Evolutionary conservation across 495 filamentous ascomycete genomes (phyloP).

Genomic region (Astrothelium subdiscretum): DNA sequence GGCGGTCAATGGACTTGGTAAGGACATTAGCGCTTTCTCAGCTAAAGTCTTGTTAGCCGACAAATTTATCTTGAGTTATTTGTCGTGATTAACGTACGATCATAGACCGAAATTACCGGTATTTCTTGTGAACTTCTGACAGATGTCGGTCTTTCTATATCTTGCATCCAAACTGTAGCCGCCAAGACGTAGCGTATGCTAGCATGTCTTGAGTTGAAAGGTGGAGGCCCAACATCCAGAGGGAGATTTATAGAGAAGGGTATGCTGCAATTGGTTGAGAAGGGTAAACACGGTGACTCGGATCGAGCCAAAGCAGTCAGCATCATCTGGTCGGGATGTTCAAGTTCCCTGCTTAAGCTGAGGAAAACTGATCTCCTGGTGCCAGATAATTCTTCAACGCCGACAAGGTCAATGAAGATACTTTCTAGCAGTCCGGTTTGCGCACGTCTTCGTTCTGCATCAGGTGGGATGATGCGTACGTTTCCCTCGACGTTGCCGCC

Average conservation of each 20-base stretch:
- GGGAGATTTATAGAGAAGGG: conserved; percentile 44
- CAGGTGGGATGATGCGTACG: conserved; percentile 27
- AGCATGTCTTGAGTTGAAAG: conserved; percentile 40
- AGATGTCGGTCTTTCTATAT: conserved; percentile 29
- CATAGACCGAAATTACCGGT: conserved; percentile 26
- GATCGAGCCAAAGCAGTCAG: not conserved
- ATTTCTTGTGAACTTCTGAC: conserved; percentile 31
- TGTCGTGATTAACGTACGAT: conserved; percentile 14
- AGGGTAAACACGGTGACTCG: not conserved
- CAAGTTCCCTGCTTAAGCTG: conserved; percentile 37
- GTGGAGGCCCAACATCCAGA: conserved; percentile 42
- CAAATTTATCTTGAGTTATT: conserved; percentile 7
- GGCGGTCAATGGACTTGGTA: conserved; percentile 39
- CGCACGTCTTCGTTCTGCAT: conserved; percentile 18
- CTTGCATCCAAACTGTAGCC: conserved; percentile 29
- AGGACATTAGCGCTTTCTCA: conserved; percentile 40
- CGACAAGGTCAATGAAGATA: conserved; percentile 40
- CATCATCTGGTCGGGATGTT: not conserved
- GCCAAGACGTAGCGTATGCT: conserved; percentile 40
- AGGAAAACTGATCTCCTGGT: conserved; percentile 36
- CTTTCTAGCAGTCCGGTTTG: not conserved
- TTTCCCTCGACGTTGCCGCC: conserved; percentile 30
- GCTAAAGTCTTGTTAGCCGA: conserved; percentile 21
- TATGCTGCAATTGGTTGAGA: conserved; percentile 10
- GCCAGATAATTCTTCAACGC: conserved; percentile 37